These are phyloP conservation scores for Steccherinum ochraceum DNA, from an alignment of 768 basidiomycete species.

Conservation along the genomic window DNA sequence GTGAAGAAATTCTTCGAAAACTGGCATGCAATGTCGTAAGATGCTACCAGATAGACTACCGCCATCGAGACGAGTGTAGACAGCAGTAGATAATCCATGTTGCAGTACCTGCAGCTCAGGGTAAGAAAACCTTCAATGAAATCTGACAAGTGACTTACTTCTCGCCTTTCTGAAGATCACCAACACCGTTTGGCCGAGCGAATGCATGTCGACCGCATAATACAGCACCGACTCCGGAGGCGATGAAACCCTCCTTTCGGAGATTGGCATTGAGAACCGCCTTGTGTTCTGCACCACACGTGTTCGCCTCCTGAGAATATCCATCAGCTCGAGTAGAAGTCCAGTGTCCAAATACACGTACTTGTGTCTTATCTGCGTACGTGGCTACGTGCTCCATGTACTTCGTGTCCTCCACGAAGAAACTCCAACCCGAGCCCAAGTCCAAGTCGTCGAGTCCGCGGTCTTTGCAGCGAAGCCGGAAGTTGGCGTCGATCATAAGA, in stretches of 20 bases:
- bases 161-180: conserved; percentile 22
- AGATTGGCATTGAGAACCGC: conserved; percentile 11
- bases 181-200: conserved; percentile 14
- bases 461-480: conserved; percentile 18
- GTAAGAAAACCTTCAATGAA: neutral
- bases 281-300: conserved; percentile 5
- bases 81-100: conserved; percentile 18
- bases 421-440: conserved; percentile 19
- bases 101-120: conserved; percentile 8
- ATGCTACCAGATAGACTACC: neutral
- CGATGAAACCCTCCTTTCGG: conserved; percentile 4
- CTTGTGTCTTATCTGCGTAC: conserved; percentile 11
- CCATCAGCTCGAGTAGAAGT: conserved; percentile 3
- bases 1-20: conserved; percentile 9
- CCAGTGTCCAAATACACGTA: neutral
- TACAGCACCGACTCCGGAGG: conserved; percentile 12
- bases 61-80: neutral
- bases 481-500: conserved; percentile 24
- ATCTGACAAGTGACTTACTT: conserved; percentile 8
- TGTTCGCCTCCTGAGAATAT: conserved; percentile 10
- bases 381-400: conserved; percentile 16
- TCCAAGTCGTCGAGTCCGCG: conserved; percentile 15
- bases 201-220: conserved; percentile 18
- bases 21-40: conserved; percentile 21
- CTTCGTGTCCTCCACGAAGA: conserved; percentile 17